Conservation (phyloP, 139 green algal genomes). For the Chlamydomonas incerta region DNA sequence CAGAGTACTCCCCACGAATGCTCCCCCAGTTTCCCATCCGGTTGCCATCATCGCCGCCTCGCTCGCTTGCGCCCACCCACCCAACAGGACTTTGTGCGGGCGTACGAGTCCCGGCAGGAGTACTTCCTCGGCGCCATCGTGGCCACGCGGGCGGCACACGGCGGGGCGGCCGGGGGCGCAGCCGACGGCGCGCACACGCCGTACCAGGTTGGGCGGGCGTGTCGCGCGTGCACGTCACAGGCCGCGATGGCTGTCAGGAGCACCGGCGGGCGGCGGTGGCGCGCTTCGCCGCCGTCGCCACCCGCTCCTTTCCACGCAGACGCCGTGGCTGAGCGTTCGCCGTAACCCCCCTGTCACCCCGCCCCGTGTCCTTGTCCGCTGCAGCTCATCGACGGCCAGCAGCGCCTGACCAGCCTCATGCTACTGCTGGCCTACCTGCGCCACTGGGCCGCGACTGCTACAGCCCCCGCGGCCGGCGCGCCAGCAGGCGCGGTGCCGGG, state of each 20-base stretch:
- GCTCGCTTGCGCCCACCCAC: too few species aligned
- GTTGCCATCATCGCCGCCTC: too few species aligned
- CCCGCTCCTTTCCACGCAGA: too few species aligned
- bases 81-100: conserved; percentile 24
- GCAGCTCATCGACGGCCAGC: conserved; percentile 77
- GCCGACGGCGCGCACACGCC: conserved; percentile 34
- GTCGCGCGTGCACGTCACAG: too few species aligned
- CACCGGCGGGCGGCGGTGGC: too few species aligned
- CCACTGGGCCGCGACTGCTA: conserved; percentile 42
- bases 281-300: too few species aligned
- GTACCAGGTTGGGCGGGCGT: conserved; percentile 45
- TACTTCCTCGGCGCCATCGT: conserved; percentile 63
- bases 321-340: too few species aligned
- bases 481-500: conserved; percentile 1
- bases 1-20: too few species aligned
- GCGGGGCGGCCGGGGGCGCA: too few species aligned
- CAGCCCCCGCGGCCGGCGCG: not conserved
- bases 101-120: conserved; percentile 50
- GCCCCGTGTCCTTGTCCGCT: not conserved
- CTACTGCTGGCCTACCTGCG: conserved; percentile 66
- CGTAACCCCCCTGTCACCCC: not conserved
- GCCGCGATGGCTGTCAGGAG: too few species aligned
- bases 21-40: too few species aligned
- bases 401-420: conserved; percentile 70
- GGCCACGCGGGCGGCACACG: conserved; percentile 34